These are phyloP conservation scores for Penicillium atrosanguineum DNA, from an alignment of 495 filamentous ascomycete species.

Conservation along the genomic window DNA sequence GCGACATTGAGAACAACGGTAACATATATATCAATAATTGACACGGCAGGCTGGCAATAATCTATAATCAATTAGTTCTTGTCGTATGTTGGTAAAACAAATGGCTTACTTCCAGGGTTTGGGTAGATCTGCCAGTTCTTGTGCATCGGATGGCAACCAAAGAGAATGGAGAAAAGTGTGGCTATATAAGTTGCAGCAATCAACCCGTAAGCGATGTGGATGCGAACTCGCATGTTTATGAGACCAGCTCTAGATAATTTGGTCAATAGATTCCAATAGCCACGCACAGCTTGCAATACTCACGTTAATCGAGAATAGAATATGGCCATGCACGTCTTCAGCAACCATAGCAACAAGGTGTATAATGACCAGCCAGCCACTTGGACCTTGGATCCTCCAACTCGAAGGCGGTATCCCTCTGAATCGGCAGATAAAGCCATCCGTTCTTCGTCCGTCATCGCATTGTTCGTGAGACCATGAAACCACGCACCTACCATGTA, in stretches of 20 bases:
- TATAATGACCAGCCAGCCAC: conserved; percentile 58
- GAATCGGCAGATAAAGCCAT: conserved; percentile 38
- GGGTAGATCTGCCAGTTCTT: conserved; percentile 61
- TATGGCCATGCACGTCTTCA: conserved; percentile 58
- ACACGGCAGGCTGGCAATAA: conserved; percentile 47
- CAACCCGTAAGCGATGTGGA: conserved; percentile 52
- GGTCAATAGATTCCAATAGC: conserved; percentile 7
- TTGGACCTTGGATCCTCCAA: conserved; percentile 57
- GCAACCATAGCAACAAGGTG: conserved; percentile 52
- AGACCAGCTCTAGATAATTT: conserved; percentile 40
- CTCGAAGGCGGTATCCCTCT: conserved; percentile 46
- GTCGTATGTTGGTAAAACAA: not conserved
- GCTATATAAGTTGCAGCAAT: conserved; percentile 53
- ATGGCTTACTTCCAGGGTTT: conserved; percentile 50
- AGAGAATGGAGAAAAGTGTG: conserved; percentile 51
- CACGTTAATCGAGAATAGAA: conserved; percentile 64
- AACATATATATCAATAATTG: conserved; percentile 45
- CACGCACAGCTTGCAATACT: conserved; percentile 6
- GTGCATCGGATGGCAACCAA: conserved; percentile 51
- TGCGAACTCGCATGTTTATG: conserved; percentile 45
- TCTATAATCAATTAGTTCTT: conserved; percentile 15
- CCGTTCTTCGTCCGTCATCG: conserved; percentile 51
- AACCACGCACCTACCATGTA: conserved; percentile 48
- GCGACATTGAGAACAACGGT: conserved; percentile 50
- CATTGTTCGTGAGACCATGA: conserved; percentile 52